Base-by-base conservation (phyloP, 2,329 filamentous ascomycete species). In the Ophiostoma tasmaniense region DNA sequence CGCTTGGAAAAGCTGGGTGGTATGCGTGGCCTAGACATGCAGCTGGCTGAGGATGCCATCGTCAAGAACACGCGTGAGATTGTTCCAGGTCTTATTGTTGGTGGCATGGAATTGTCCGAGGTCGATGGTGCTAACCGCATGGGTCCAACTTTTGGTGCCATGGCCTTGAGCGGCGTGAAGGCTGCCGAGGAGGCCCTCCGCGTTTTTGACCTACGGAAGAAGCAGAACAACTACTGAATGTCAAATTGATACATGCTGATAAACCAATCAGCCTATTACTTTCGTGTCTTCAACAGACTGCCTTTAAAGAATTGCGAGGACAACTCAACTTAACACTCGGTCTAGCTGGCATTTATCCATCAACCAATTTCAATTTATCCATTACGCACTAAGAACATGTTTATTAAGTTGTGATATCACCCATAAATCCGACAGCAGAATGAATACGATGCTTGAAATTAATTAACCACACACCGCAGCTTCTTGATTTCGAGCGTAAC, bases 11-110 rank as follows among this genome's bases (percentile, higher is more conserved):
- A 91, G 80, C 87, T 97, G 1, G 92, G 92, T 69, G 93, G 93
- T 73, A 97, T 97, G 93, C 89, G 93, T 70, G 93, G 93, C 10
- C 83, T 97, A 22, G 93, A 97, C 79, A 97, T 97, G 93, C 91
- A 93, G 80, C 82, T 84, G 1, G 93, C 93, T 62, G 93, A 97
- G 79, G 93, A 97, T 75, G 92, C 93, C 65, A 97, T 97, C 74
- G 93, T 97, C 77, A 96, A 95, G 84, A 85, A 90, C 73, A 97
- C 93, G 7, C 88, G 93, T 71, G 93, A 97, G 83, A 85, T 97
- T 71, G 88, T 93, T 17, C 92, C 92, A 6, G 93, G 93, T 35
- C 82, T 97, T 72, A 92, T 97, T 75, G 90, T 96, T n/a, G 93
- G 93, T 67, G 93, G 93, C 52, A 97, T 97, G 93, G 93, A 97